phyloP scores from a whole-genome alignment of 2,329 filamentous ascomycete genomes.

The Didymella pomorum region DNA sequence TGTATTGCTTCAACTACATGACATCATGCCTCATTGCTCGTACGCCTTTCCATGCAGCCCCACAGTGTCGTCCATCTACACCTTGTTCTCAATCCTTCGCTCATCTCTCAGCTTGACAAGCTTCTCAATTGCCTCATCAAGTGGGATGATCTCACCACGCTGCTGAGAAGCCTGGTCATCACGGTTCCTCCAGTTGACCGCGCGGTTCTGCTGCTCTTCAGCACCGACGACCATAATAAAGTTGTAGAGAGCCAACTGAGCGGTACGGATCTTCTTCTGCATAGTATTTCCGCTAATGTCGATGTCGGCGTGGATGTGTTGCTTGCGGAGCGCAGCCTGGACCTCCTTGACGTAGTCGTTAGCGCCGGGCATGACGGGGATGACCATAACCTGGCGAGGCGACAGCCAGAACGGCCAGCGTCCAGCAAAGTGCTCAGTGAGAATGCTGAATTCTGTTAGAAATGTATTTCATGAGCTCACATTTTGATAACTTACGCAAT shows the following conservation, averaged over 20 bases:
- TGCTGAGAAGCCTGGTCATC: slow-evolving; percentile 69
- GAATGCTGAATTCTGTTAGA: slow-evolving; percentile 57
- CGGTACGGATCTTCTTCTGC: slow-evolving; percentile 88
- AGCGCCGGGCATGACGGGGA: slow-evolving; percentile 76
- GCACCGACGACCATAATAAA: slow-evolving; percentile 78
- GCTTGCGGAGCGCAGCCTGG: slow-evolving; percentile 70
- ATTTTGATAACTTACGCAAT: slow-evolving; percentile 59
- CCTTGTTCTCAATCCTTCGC: slow-evolving; percentile 49
- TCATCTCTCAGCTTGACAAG: slow-evolving; percentile 57
- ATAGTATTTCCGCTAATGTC: slow-evolving; percentile 80
- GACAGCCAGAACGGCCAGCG: slow-evolving; percentile 92
- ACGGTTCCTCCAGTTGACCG: slow-evolving; percentile 70
- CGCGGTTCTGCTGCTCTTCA: slow-evolving; percentile 65
- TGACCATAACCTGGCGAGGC: slow-evolving; percentile 80
- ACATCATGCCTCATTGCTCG: slow-evolving; percentile 10
- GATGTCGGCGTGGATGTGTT: slow-evolving; percentile 74
- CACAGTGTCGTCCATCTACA: slow-evolving; percentile 14
- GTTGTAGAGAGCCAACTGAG: slow-evolving; percentile 82
- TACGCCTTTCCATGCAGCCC: slow-evolving; percentile 9
- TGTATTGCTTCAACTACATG: slow-evolving; percentile 2
- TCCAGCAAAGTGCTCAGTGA: slow-evolving; percentile 84
- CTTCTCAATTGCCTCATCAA: slow-evolving; percentile 66
- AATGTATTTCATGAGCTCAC: background rate
- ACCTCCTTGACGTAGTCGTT: slow-evolving; percentile 79
- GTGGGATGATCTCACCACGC: slow-evolving; percentile 67